phyloP scores from a whole-genome alignment of 2,329 filamentous ascomycete genomes.

The Ambrosiella beaveri region DNA sequence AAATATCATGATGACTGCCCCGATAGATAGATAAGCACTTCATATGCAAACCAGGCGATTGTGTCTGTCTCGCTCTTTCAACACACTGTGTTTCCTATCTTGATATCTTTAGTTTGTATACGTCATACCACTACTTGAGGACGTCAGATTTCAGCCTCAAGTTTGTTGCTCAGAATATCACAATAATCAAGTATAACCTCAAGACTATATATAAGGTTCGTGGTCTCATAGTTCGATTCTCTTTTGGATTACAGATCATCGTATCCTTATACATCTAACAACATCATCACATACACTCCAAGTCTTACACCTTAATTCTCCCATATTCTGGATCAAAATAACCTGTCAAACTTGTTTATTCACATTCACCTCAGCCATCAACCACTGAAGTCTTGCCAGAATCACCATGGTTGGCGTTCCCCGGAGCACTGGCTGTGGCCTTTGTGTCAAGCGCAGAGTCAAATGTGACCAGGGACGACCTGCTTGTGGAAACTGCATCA shows the following conservation, averaged over 20 bases:
- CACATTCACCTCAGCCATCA: background rate
- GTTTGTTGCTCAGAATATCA: too few species aligned
- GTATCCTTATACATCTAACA: too few species aligned
- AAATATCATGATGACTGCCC: background rate
- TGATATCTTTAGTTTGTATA: background rate
- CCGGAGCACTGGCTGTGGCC: slow-evolving; percentile 19
- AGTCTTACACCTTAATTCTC: too few species aligned
- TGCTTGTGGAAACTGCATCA: slow-evolving; percentile 23
- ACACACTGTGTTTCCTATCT: background rate
- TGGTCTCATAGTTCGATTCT: too few species aligned
- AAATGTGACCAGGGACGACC: slow-evolving; percentile 30
- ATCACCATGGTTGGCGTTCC: slow-evolving; percentile 15
- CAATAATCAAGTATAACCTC: too few species aligned
- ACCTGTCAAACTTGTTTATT: too few species aligned
- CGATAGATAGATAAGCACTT: background rate
- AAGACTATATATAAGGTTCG: too few species aligned
- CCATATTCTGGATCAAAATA: too few species aligned
- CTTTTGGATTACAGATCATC: too few species aligned
- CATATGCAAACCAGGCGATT: background rate
- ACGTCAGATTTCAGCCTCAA: background rate
- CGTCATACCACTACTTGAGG: background rate
- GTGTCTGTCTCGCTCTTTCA: background rate
- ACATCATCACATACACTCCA: too few species aligned
- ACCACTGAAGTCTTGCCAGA: background rate
- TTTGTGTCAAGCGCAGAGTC: slow-evolving; percentile 25